Conservation (phyloP, 768 basidiomycete species). For the Termitomyces bulborhizus region DNA sequence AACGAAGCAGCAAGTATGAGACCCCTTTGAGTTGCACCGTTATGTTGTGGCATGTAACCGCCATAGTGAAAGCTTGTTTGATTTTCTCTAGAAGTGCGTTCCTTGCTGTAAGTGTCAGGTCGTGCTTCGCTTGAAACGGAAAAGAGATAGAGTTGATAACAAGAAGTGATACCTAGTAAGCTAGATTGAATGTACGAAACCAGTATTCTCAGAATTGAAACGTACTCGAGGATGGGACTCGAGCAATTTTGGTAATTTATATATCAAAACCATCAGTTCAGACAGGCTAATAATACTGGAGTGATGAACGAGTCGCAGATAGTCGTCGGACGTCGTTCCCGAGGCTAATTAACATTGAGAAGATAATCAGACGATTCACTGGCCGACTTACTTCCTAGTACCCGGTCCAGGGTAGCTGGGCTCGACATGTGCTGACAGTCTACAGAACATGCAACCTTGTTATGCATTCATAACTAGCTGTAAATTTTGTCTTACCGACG, state of each 20-base stretch:
- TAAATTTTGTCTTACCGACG: conserved; percentile 41
- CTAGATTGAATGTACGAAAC: neutral
- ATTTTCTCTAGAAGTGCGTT: conserved; percentile 42
- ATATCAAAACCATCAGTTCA: conserved; percentile 53
- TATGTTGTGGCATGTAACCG: conserved; percentile 39
- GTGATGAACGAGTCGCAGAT: conserved; percentile 28
- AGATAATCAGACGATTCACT: neutral
- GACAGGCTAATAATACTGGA: conserved; percentile 38
- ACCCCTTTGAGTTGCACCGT: conserved; percentile 31
- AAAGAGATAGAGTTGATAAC: conserved; percentile 65
- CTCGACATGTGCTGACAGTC: conserved; percentile 42
- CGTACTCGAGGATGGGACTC: conserved; percentile 39
- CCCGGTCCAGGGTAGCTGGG: conserved; percentile 22
- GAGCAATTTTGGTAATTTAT: conserved; percentile 44
- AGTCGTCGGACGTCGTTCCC: conserved; percentile 12
- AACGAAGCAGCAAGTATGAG: neutral
- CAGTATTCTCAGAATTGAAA: neutral
- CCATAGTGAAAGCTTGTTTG: conserved; percentile 45
- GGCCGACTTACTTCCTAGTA: conserved; percentile 18
- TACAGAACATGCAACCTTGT: conserved; percentile 18
- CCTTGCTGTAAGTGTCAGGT: conserved; percentile 31
- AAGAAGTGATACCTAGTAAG: conserved; percentile 46
- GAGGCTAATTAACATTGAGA: conserved; percentile 4
- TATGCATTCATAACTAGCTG: neutral
- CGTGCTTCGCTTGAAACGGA: conserved; percentile 49